Evolutionary conservation across 805 yeast species (phyloP).

Genomic region (Blastobotrys robertii): DNA sequence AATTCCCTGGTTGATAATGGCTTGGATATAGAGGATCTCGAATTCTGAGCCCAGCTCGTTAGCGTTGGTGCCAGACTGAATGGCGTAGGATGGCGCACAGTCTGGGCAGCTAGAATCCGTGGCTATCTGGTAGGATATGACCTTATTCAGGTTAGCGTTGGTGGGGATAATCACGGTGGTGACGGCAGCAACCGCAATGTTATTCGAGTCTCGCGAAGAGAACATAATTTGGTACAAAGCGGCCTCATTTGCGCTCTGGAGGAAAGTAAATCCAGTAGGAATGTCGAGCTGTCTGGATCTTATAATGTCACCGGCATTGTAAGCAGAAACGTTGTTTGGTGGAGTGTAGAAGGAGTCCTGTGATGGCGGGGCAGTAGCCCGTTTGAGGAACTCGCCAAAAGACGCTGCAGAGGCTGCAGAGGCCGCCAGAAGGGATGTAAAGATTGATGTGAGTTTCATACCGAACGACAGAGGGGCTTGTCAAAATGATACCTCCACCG

Average conservation of each 20-base stretch:
- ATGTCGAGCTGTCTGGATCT: not conserved
- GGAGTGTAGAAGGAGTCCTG: slow-evolving; percentile 6
- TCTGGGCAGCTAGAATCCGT: slow-evolving; percentile 17
- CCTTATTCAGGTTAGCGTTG: slow-evolving; percentile 7
- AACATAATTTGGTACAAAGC: slow-evolving; percentile 18
- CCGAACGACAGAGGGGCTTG: no score
- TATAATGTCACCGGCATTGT: slow-evolving; percentile 1
- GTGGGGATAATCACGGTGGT: slow-evolving; percentile 19
- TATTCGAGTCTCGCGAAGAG: slow-evolving; percentile 21
- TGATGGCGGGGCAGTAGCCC: slow-evolving; percentile 1
- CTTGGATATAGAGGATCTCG: slow-evolving; percentile 9
- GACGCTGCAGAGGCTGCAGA: no score
- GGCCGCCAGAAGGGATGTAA: no score
- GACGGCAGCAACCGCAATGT: slow-evolving; percentile 19
- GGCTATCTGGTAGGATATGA: slow-evolving; percentile 18
- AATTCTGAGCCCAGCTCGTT: slow-evolving; percentile 5
- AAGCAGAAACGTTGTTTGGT: slow-evolving; percentile 1
- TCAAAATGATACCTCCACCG: no score
- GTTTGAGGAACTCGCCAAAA: no score
- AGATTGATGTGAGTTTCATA: no score
- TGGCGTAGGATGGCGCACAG: slow-evolving; percentile 20
- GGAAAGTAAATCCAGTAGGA: not conserved
- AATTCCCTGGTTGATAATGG: slow-evolving; percentile 14
- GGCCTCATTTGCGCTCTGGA: slow-evolving; percentile 2
- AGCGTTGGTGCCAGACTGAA: slow-evolving; percentile 10